Evolutionary conservation across 108 stramenopile species (phyloP).

Genomic region (Nannochloropsis granulata): DNA sequence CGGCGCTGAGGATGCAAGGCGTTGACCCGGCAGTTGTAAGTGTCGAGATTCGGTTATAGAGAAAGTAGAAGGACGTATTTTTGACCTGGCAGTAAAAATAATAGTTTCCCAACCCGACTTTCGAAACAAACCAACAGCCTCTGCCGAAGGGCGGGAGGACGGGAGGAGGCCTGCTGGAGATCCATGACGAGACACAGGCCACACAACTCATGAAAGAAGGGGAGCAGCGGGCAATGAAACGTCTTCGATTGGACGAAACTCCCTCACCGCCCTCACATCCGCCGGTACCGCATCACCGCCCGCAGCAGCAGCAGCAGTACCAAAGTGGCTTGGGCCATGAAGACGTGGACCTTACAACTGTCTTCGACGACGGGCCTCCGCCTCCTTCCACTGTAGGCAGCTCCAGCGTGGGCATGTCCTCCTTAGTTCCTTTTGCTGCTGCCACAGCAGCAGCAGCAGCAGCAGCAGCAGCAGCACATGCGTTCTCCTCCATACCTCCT

Average conservation of each 20-base stretch:
- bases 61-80: no score
- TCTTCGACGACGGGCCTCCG: not conserved
- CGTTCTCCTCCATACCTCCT: no score
- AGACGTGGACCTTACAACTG: not conserved
- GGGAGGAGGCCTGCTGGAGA: no score
- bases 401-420: not conserved
- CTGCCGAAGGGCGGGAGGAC: no score
- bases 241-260: not conserved
- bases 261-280: not conserved
- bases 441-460: not conserved
- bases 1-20: no score
- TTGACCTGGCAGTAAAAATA: no score
- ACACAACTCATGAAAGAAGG: not conserved
- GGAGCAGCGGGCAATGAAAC: not conserved
- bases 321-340: not conserved
- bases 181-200: not conserved
- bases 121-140: no score
- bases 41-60: no score
- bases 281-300: not conserved
- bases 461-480: no score
- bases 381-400: not conserved
- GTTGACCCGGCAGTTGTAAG: no score
- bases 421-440: not conserved
- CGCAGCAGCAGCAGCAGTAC: not conserved
- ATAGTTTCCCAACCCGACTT: no score